Evolutionary conservation across 139 green algal genomes (phyloP), one percentile per base, ranked within the genome.

Genomic region (Micractinium conductrix): DNA sequence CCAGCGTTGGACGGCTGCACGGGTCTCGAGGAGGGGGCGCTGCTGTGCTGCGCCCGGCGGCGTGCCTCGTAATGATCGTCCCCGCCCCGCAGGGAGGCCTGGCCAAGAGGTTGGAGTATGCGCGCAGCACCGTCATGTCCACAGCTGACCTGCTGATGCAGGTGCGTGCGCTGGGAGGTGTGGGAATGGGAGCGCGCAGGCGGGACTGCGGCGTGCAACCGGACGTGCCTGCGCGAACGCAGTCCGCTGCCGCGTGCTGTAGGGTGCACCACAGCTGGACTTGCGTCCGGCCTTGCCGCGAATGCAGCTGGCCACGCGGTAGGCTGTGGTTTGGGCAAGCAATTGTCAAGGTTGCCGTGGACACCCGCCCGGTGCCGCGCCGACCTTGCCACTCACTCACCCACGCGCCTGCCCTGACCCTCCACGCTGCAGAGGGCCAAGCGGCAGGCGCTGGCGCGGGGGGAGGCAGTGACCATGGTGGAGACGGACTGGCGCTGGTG

Each of bases 401-500:
- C n/a, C n/a, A n/a, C n/a, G n/a, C n/a, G 40, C 70, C 70, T 50
- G 24, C 70, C 70, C 8, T 17, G 40, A 33, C 5, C 63, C 33
- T 21, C 60, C 35, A 1, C 17, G 45, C 7, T 14, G 70, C 70
- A 78, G 70, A 43, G 42, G 28, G 70, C 74, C 74, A 81, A 81
- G 74, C 55, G 40, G 48, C 50, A 68, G 50, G 74, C 74, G 21
- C 22, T 81, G 74, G 40, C 37, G 0, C 38, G 50, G 0, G 83
- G 83, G 2, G 40, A 84, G 40, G 24, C 16, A 28, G 67, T 87
- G n/a, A 7, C 22, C 10, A 65, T 87, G 67, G 30, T n/a, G 3
- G 40, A 62, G 3, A 80, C 73, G 30, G 83, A 87, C 58, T 87
- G 83, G 83, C 73, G 78, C 40, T 87, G 83, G 83, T 87, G 83